Evolutionary conservation across 2,329 filamentous ascomycete genomes (phyloP), one percentile per base, ranked within the genome.

Genomic region (Sarocladium strictum): DNA sequence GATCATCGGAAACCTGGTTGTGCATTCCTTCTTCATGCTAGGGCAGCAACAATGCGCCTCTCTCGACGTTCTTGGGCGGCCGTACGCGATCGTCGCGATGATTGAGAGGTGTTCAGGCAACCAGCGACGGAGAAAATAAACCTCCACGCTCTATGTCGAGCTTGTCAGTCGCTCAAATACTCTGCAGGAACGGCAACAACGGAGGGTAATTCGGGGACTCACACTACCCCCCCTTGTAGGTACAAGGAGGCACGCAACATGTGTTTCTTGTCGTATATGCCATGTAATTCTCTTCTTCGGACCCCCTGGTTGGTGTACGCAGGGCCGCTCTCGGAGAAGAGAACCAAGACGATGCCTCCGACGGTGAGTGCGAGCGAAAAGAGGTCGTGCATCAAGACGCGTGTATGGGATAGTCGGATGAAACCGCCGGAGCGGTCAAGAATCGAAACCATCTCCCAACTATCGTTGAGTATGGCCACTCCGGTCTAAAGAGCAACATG

Each of bases 381-480:
- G 38, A 69, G 56, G 51, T 72, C 69, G 56, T 68, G 64, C 6
- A 69, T 54, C 5, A 68, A 57, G 35, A 58, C 61, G n/a, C 66
- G 61, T 2, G 63, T 62, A 2, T 65, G 59, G 17, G 62, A 57
- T 24, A 68, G 55, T 26, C 63, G 58, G 15, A 59, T 56, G 14
- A 69, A 64, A 7, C 62, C 61, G 12, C 62, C 54, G 7, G 62
- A 55, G 7, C 60, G 57, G 24, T 69, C 64, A 5, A 62, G 59
- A 14, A 65, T 58, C 3, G 68, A 64, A 47, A 66, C 54, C 41
- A 66, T 62, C 38, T 71, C 67, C 68, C 69, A 71, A 60, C 67
- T 70, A 47, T 72, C 69, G 53, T 68, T 69, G 58, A 72, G 63
- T 54, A 70, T 60, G 23, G 69, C 64, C 15, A 69, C 60, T 50